Evolutionary conservation across 1,284 basidiomycete genomes (phyloP), one percentile per base, ranked within the genome.

Genomic region (Puccinia brachypodii): DNA sequence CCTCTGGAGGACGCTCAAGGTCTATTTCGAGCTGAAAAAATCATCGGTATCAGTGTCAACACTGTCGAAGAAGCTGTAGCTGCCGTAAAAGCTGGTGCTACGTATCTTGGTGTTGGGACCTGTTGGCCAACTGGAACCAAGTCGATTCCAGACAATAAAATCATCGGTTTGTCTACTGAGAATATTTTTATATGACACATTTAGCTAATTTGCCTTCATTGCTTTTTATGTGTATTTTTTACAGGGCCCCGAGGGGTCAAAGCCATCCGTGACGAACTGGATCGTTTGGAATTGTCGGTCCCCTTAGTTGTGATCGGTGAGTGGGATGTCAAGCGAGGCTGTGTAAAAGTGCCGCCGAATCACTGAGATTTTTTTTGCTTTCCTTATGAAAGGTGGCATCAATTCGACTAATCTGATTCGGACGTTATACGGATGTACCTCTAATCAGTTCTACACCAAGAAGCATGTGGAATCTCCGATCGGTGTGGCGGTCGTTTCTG

Each of bases 401-500:
- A 81, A 81, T 31, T 40, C 58, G 22, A 56, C n/a, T 22, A 81
- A 81, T 62, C 50, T 81, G 36, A 36, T 62, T 50, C 71, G 60
- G 14, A 81, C 79, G n/a, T 47, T 81, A 3, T 42, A 66, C 50
- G 71, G 79, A n/a, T 75, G 71, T 50, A 64, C 19, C 22, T 75
- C 79, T 11, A 53, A 36, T 33, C 62, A 42, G 31, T 25, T 78
- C 25, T 53, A 69, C 64, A 56, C 56, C 14, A 3, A 44, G 7
- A 75, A 31, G 19, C 1, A 66, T 38, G 25, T 9, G 84, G 85
- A 69, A 28, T 53, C 44, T 66, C 31, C 69, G 6, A 64, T 66
- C 83, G 96, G 96, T 0, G 89, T 98, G 28, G 96, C 96, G 7
- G 91, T 98, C 74, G 93, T 98, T 75, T 95, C 94, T 22, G 94